Percentiles rank a stretch among this genome's conserved stretches.
Conservation (phyloP, 1,284 basidiomycete genomes). For the Pterulicium gracile region DNA sequence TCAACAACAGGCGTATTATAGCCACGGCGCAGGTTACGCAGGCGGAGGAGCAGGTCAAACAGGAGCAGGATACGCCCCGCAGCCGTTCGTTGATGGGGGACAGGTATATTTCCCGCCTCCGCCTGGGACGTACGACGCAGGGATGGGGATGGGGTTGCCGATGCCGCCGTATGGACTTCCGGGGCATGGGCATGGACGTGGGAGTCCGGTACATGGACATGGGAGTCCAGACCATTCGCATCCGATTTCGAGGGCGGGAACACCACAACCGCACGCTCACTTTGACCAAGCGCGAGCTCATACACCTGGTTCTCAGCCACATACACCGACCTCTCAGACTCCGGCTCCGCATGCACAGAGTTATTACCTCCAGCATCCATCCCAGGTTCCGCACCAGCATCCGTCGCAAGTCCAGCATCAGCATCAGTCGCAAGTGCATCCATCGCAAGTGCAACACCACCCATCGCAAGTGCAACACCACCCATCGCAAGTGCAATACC, state of each 20-base stretch:
- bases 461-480: conserved; percentile 9
- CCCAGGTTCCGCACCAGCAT: too few relatives aligned
- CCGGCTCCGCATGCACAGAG: background rate
- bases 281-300: conserved; percentile 19
- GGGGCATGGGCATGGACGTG: conserved; percentile 15
- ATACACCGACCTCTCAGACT: background rate
- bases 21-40: too few relatives aligned
- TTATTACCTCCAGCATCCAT: background rate
- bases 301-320: conserved; percentile 4
- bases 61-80: conserved; percentile 26
- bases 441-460: too few relatives aligned
- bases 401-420: too few relatives aligned
- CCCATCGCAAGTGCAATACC: too few relatives aligned
- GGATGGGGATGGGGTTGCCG: background rate
- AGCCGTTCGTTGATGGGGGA: conserved; percentile 29
- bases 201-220: too few relatives aligned
- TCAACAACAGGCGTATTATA: too few relatives aligned
- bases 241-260: too few relatives aligned
- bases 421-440: too few relatives aligned
- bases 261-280: conserved; percentile 20
- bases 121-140: too few relatives aligned
- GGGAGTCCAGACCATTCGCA: conserved; percentile 11
- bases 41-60: too few relatives aligned
- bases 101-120: conserved; percentile 40
- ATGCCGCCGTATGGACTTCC: conserved; percentile 13